phyloP scores from a whole-genome alignment of 371 early-diverging fungal genomes.

The Smittium culicis region DNA sequence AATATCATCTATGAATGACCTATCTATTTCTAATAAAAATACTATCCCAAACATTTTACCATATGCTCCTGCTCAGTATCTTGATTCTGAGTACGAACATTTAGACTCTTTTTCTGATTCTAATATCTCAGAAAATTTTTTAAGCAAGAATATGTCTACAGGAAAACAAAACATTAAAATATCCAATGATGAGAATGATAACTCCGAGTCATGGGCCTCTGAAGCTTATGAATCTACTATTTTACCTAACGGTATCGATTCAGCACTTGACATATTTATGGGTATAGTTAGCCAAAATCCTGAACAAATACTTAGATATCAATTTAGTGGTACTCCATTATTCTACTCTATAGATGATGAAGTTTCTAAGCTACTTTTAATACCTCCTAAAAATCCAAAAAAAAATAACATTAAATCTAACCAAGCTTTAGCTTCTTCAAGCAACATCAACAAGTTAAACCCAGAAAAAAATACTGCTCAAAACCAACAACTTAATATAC shows the following conservation, averaged over 20 bases:
- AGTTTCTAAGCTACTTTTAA: slow-evolving; percentile 27
- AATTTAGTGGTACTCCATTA: slow-evolving; percentile 54
- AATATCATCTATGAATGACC: not conserved
- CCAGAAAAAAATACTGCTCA: too few relatives aligned
- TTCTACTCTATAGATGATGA: slow-evolving; percentile 43
- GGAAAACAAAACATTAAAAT: not conserved
- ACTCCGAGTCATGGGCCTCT: slow-evolving; percentile 45
- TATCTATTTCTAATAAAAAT: not conserved
- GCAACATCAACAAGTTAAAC: too few relatives aligned
- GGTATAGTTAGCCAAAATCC: slow-evolving; percentile 56
- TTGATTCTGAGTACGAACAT: not conserved
- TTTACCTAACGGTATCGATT: slow-evolving; percentile 57
- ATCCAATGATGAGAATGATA: slow-evolving; percentile 18
- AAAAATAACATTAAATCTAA: too few relatives aligned
- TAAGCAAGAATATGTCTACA: too few relatives aligned
- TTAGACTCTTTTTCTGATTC: not conserved
- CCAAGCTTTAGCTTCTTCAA: too few relatives aligned
- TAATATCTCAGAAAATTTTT: too few relatives aligned
- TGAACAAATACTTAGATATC: slow-evolving; percentile 71
- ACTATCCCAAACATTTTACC: not conserved
- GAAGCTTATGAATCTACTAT: slow-evolving; percentile 67
- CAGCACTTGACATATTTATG: slow-evolving; percentile 63
- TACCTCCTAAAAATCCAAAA: too few relatives aligned
- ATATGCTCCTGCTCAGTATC: not conserved
- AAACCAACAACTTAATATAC: too few relatives aligned